These are phyloP conservation scores for Erysimum cheiri DNA, from an alignment of 441 rosid genomes.

Conservation along the genomic window DNA sequence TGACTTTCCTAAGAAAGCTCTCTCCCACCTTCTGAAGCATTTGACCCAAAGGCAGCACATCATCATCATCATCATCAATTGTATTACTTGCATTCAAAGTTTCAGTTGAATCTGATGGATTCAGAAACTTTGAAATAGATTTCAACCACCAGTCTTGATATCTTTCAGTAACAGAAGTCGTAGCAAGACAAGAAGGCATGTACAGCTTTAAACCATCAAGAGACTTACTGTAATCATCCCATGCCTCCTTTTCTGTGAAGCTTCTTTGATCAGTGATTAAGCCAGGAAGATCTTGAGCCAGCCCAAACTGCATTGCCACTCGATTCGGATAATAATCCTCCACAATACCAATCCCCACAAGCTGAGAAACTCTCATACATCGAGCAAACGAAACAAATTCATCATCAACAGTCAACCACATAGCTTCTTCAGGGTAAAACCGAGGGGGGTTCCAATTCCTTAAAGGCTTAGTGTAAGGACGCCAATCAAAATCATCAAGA, in stretches of 20 bases:
- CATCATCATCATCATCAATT: neutral
- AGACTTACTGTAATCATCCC: constrained; percentile 43
- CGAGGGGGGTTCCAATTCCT: constrained; percentile 26
- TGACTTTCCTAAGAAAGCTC: neutral
- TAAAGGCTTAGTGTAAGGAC: constrained; percentile 50
- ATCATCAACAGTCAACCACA: constrained; percentile 42
- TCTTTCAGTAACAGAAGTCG: constrained; percentile 44
- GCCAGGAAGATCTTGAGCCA: constrained; percentile 65
- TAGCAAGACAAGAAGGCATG: constrained; percentile 46
- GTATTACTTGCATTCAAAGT: constrained; percentile 1
- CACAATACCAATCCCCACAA: constrained; percentile 46
- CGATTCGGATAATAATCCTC: constrained; percentile 62
- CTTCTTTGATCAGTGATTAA: constrained; percentile 13
- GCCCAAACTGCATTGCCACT: constrained; percentile 63
- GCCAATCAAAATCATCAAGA: constrained; percentile 54
- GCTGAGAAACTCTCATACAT: constrained; percentile 49
- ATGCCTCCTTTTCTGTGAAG: constrained; percentile 8
- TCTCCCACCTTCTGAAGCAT: neutral
- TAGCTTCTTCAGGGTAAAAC: constrained; percentile 48
- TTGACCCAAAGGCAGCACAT: neutral
- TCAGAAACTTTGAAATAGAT: constrained; percentile 1
- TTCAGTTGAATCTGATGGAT: neutral
- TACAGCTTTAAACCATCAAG: constrained; percentile 41
- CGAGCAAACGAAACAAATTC: constrained; percentile 47
- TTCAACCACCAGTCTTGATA: constrained; percentile 58